Evolutionary conservation across 2,329 filamentous ascomycete species (phyloP).

Genomic region (Orbilia oligospora): DNA sequence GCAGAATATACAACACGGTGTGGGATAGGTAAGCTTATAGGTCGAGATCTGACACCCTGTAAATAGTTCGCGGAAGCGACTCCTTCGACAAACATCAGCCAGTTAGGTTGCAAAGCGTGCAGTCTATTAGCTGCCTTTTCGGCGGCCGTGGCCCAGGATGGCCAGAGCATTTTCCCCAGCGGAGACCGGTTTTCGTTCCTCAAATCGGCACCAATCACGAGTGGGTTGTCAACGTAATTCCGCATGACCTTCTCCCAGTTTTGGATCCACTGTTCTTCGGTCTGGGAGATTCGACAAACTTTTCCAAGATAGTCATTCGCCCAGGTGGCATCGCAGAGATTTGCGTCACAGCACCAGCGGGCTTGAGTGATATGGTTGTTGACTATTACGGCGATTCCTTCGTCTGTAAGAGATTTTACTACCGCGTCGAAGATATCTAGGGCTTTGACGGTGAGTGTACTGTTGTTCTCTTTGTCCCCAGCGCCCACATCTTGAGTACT

Average conservation of each 20-base stretch:
- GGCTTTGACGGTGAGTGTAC: slow-evolving; percentile 67
- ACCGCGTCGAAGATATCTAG: slow-evolving; percentile 76
- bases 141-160: slow-evolving; percentile 75
- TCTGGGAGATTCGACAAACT: slow-evolving; percentile 75
- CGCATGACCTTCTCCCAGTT: slow-evolving; percentile 78
- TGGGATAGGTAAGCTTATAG: slow-evolving; percentile 73
- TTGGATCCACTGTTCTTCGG: slow-evolving; percentile 76
- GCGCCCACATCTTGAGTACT: slow-evolving; percentile 62
- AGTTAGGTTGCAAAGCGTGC: slow-evolving; percentile 74
- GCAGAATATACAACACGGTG: slow-evolving; percentile 77
- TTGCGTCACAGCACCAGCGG: slow-evolving; percentile 78
- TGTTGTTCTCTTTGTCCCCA: slow-evolving; percentile 73
- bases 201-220: slow-evolving; percentile 77
- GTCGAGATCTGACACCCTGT: slow-evolving; percentile 72
- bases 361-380: slow-evolving; percentile 81
- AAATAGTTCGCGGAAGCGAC: slow-evolving; percentile 78
- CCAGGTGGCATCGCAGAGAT: slow-evolving; percentile 78
- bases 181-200: slow-evolving; percentile 79
- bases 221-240: slow-evolving; percentile 73
- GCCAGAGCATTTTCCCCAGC: slow-evolving; percentile 79
- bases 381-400: slow-evolving; percentile 76
- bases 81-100: slow-evolving; percentile 78
- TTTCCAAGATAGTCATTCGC: slow-evolving; percentile 75
- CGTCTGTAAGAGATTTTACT: slow-evolving; percentile 74
- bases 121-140: slow-evolving; percentile 76